Evolutionary conservation across 73 alveolate species (phyloP).

Genomic region (Stentor roeselii): DNA sequence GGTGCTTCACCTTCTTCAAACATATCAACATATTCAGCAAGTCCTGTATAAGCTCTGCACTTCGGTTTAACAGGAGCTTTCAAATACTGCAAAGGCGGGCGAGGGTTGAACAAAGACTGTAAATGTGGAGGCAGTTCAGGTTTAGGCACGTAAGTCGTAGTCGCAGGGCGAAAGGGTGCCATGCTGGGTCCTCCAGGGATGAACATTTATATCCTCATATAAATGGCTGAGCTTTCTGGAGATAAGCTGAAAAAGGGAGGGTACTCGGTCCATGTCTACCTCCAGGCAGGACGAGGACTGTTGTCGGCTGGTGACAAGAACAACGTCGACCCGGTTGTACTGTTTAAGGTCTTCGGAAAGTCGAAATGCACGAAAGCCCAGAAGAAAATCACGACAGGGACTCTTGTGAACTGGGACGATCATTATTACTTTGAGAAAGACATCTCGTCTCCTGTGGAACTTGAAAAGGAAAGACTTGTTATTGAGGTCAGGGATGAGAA

Average conservation of each 20-base stretch:
- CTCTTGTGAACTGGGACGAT: conserved; percentile 57
- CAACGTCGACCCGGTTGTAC: conserved; percentile 61
- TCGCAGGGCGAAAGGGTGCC: conserved; percentile 29
- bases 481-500: conserved; percentile 54
- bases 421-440: conserved; percentile 66
- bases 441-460: conserved; percentile 36
- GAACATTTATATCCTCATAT: neutral
- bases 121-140: conserved; percentile 91
- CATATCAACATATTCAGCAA: conserved; percentile 57
- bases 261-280: conserved; percentile 60
- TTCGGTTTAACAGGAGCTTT: conserved; percentile 54
- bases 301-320: conserved; percentile 34
- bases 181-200: conserved; percentile 1
- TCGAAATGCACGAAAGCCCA: conserved; percentile 55
- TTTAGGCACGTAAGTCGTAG: conserved; percentile 39
- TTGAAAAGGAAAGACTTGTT: conserved; percentile 48
- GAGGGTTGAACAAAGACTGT: conserved; percentile 76
- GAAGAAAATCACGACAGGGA: conserved; percentile 49
- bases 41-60: conserved; percentile 62
- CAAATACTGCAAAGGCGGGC: conserved; percentile 77
- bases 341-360: conserved; percentile 37
- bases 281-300: conserved; percentile 48
- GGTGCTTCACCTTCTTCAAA: conserved; percentile 74
- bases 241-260: conserved; percentile 65
- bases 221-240: conserved; percentile 27